Base-by-base conservation (phyloP, 805 yeast species). In the Ogataea thermomethanolica region DNA sequence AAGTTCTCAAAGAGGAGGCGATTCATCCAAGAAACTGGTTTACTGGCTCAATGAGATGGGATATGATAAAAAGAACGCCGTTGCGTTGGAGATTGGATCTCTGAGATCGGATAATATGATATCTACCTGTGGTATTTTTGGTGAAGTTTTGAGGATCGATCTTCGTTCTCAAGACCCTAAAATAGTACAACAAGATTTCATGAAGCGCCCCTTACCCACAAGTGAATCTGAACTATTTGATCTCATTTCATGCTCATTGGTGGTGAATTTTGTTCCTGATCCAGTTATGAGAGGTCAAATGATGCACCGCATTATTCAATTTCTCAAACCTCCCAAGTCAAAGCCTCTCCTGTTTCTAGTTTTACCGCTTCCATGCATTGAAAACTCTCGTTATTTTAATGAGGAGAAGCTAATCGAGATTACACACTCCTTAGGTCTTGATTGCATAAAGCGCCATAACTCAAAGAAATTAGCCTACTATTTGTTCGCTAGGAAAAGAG, bases 41-140 rank as follows among this genome's bases (percentile, higher is more conserved):
- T 75, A 79, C 41, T 87, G 95, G 90, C 61, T 87, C 5, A 64
- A 67, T 15, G 72, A 69, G 25, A 36, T 64, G 28, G 48, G 41
- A 5, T 21, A 44, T 1, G 42, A 38, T 24, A 30, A 23, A 5
- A 3, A 32, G n/a, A 20, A 35, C 28, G 51, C 56, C 5, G 52
- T 30, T 14, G 84, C 95, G 0, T 66, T 91, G 22, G 99, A 91
- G 59, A 81, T 91, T 29, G 99, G 99, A 0, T 81, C 88, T 37
- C 61, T 91, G 14, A 77, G 84, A 23, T 76, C 84, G 0, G 58
- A 71, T 28, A 91, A 91, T 54, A 64, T 69, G 29, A 83, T 89
- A 3, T 76, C 91, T 3, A 78, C 76, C 2, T 64, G 79, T 43
- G 70, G 70, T 2, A 46, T 75, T 3, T 84, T 84, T 48, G 54